These are phyloP conservation scores for Planoprotostelium fungivorum DNA, from an alignment of 78 protist species.

Conservation along the genomic window DNA sequence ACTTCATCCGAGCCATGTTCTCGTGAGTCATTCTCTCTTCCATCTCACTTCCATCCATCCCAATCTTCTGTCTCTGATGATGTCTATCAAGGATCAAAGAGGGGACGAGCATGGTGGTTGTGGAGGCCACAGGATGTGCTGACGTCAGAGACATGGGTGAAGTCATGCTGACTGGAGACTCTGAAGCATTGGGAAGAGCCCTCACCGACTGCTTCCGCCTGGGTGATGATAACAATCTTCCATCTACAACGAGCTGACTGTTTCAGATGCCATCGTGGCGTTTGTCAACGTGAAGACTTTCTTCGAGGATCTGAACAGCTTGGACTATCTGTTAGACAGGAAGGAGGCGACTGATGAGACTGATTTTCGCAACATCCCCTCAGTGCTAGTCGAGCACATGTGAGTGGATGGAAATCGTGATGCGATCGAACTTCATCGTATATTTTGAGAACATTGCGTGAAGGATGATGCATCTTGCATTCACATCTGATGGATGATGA, in stretches of 20 bases:
- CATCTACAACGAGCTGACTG: no score
- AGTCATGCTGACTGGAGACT: neutral
- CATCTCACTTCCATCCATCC: no score
- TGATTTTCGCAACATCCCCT: neutral
- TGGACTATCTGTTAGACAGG: neutral
- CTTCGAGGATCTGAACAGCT: neutral
- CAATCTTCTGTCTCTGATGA: neutral
- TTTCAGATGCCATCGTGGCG: neutral
- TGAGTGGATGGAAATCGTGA: neutral
- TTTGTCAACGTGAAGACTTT: neutral
- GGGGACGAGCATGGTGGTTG: neutral
- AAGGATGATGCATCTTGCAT: no score
- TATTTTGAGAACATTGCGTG: no score
- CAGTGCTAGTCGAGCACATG: neutral
- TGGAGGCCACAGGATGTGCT: neutral
- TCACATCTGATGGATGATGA: no score
- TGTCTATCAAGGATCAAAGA: neutral
- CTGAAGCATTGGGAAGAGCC: neutral
- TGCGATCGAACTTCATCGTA: neutral
- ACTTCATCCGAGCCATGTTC: neutral
- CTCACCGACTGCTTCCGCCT: neutral
- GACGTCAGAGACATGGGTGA: neutral
- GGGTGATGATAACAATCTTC: no score
- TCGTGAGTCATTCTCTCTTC: neutral
- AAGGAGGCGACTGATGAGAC: neutral